A percentile compares a stretch with the other conserved stretches of the same genome.
phyloP scores from a whole-genome alignment of 2,329 filamentous ascomycete species.

The Diaporthe aspalathi region DNA sequence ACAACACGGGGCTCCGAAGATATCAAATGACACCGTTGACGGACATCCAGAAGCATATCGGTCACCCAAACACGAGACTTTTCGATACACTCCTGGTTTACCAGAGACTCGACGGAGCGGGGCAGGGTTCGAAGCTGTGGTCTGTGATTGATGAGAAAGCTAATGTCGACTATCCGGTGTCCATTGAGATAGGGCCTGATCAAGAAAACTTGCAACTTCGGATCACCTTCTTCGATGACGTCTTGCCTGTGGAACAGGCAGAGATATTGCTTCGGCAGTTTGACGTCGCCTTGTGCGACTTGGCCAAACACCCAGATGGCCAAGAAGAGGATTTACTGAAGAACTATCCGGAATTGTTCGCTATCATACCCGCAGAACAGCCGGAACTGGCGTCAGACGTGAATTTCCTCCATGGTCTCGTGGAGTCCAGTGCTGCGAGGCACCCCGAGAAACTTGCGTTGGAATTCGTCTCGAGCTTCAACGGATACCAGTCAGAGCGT shows the following conservation, averaged over 20 bases:
- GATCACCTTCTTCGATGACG: conserved; percentile 72
- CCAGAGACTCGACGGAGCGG: conserved; percentile 66
- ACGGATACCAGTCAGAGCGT: conserved; percentile 57
- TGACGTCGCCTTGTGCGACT: conserved; percentile 71
- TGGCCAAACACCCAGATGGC: conserved; percentile 62
- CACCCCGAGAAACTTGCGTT: conserved; percentile 74
- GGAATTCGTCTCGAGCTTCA: conserved; percentile 76
- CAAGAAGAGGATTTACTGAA: conserved; percentile 53
- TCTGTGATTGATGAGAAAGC: conserved; percentile 72
- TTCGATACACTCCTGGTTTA: conserved; percentile 91
- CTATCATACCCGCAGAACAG: conserved; percentile 72
- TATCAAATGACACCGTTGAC: conserved; percentile 79
- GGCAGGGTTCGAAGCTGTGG: conserved; percentile 60
- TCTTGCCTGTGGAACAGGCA: conserved; percentile 78
- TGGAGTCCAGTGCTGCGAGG: conserved; percentile 70
- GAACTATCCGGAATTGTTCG: conserved; percentile 61
- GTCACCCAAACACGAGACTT: conserved; percentile 70
- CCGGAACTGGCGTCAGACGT: conserved; percentile 67
- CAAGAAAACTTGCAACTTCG: conserved; percentile 67
- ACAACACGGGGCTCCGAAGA: conserved; percentile 73
- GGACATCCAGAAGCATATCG: conserved; percentile 79
- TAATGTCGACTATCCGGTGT: conserved; percentile 81
- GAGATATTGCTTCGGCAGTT: conserved; percentile 76
- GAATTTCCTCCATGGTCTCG: conserved; percentile 78
- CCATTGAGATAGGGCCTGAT: conserved; percentile 78